Percentiles rank a stretch among this genome's conserved stretches.
Evolutionary conservation across 2,329 filamentous ascomycete species (phyloP).

Genomic region (Xylaria sp.): DNA sequence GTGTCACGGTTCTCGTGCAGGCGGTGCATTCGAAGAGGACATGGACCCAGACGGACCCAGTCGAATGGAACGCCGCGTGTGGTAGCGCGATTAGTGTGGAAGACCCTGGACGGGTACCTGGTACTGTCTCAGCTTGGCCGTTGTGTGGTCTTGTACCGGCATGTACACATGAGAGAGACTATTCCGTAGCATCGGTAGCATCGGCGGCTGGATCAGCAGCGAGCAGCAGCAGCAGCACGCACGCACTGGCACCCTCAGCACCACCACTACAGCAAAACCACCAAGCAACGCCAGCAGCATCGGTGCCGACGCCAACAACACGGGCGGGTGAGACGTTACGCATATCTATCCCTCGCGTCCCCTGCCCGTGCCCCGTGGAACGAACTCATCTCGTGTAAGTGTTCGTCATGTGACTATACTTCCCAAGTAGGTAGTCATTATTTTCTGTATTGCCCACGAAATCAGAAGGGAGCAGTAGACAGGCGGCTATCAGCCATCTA

Average conservation of each 20-base stretch:
- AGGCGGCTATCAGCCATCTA: background rate
- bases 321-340: background rate
- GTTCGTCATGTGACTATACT: background rate
- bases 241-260: no score
- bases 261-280: background rate
- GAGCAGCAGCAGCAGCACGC: no score
- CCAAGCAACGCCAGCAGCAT: background rate
- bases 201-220: background rate
- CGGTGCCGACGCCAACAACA: background rate
- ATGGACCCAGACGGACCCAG: conserved; percentile 19
- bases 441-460: conserved; percentile 13
- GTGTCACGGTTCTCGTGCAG: background rate
- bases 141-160: conserved; percentile 15
- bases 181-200: background rate
- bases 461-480: background rate
- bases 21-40: background rate
- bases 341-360: no score
- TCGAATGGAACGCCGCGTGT: conserved; percentile 33
- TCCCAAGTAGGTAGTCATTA: background rate
- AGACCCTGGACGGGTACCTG: background rate
- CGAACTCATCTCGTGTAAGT: background rate
- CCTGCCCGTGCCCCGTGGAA: background rate
- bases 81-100: conserved; percentile 13
- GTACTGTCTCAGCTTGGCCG: conserved; percentile 8
- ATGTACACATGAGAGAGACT: background rate